Conservation (phyloP, 257 asterid genomes). For the Solanum chilense region DNA sequence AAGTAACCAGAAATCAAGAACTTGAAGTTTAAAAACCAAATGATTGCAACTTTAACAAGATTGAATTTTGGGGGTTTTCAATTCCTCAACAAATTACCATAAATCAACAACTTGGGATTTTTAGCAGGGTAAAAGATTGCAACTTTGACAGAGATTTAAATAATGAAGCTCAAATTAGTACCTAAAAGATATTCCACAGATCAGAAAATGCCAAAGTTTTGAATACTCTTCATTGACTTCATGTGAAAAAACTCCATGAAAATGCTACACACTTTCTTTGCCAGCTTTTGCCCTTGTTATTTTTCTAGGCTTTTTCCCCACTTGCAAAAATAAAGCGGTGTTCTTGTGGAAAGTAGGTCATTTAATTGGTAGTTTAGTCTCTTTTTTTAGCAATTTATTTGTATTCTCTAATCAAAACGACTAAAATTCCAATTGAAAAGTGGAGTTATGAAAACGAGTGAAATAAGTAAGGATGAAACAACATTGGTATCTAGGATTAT, state of each 20-base stretch:
- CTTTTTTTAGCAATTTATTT: neutral
- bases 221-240: neutral
- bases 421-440: neutral
- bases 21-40: neutral
- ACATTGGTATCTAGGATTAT: no score
- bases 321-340: neutral
- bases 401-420: neutral
- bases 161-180: neutral
- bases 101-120: neutral
- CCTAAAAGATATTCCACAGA: neutral
- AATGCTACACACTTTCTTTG: neutral
- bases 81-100: neutral
- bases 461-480: neutral
- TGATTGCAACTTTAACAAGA: neutral
- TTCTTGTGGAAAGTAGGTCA: neutral
- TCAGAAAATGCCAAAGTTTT: neutral
- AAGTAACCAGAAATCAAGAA: neutral
- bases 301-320: neutral
- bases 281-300: neutral
- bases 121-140: neutral
- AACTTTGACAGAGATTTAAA: neutral
- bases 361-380: neutral
- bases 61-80: constrained; percentile 6
- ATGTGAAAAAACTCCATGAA: neutral
- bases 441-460: neutral